Conservation (phyloP, 1,139 yeast genomes). For the Yamadazyma epiphylla region DNA sequence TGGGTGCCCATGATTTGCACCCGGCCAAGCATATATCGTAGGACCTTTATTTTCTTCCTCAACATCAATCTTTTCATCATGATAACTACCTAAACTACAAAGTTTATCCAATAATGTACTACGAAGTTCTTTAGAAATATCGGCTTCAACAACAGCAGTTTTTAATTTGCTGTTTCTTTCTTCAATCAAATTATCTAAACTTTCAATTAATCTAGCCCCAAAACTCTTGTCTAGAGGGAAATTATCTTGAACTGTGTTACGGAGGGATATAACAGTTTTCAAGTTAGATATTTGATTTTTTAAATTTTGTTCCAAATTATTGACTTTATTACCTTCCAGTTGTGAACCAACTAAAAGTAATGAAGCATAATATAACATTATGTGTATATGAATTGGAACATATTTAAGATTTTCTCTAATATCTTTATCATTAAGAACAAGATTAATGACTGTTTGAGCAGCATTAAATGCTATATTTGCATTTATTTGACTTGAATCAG, state of each 20-base stretch:
- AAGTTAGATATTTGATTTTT: conserved; percentile 24
- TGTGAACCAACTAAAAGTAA: conserved; percentile 49
- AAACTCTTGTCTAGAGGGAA: conserved; percentile 53
- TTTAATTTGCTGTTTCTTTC: conserved; percentile 26
- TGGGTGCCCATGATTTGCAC: conserved; percentile 65
- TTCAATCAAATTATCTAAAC: conserved; percentile 41
- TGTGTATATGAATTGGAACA: conserved; percentile 68
- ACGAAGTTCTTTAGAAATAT: conserved; percentile 10
- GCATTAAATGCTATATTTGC: conserved; percentile 57
- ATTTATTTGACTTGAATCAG: conserved; percentile 31
- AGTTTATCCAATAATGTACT: conserved; percentile 16
- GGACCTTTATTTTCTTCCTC: conserved; percentile 24
- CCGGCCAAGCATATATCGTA: conserved; percentile 63
- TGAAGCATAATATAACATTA: conserved; percentile 69
- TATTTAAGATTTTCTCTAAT: conserved; percentile 54
- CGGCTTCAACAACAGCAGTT: conserved; percentile 5
- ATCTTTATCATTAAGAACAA: conserved; percentile 59
- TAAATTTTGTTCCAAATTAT: conserved; percentile 15
- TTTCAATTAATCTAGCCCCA: conserved; percentile 45
- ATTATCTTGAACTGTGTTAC: conserved; percentile 39
- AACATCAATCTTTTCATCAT: conserved; percentile 14
- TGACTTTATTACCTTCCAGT: conserved; percentile 6
- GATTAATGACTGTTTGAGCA: conserved; percentile 58
- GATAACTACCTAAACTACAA: conserved; percentile 13
- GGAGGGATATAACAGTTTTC: conserved; percentile 34